These are phyloP conservation scores for Leccinum boreale DNA, from an alignment of 768 basidiomycete genomes.

Conservation along the genomic window DNA sequence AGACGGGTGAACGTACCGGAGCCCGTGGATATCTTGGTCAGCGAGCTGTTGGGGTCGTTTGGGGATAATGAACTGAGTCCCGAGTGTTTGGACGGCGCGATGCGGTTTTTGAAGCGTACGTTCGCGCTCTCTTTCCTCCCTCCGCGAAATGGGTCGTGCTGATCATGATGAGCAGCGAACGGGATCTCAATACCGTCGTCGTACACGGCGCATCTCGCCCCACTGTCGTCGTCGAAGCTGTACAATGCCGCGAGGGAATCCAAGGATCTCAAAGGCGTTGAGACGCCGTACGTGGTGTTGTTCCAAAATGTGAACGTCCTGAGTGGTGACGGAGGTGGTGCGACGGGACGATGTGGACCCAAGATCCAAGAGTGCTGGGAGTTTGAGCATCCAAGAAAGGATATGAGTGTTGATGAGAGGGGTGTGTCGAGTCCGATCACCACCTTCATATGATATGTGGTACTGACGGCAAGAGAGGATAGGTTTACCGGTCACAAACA, in stretches of 20 bases:
- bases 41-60: conserved; percentile 94
- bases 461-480: conserved; percentile 11
- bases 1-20: conserved; percentile 78
- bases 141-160: conserved; percentile 6
- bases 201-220: conserved; percentile 93
- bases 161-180: conserved; percentile 50
- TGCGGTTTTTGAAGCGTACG: conserved; percentile 86
- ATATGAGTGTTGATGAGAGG: conserved; percentile 66
- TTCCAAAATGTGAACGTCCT: conserved; percentile 91
- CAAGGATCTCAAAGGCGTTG: conserved; percentile 69
- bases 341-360: conserved; percentile 68
- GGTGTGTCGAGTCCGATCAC: conserved; percentile 42
- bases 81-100: conserved; percentile 95
- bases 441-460: background rate
- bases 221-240: conserved; percentile 90
- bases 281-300: conserved; percentile 99
- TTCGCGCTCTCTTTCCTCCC: background rate
- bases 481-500: conserved; percentile 94
- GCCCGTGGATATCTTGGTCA: conserved; percentile 88
- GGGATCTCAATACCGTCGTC: conserved; percentile 97
- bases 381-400: conserved; percentile 89
- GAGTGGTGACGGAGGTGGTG: conserved; percentile 66
- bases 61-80: conserved; percentile 99
- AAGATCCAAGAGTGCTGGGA: conserved; percentile 96
- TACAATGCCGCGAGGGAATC: conserved; percentile 74